These are phyloP conservation scores for Cytospora schulzeri DNA, from an alignment of 2,329 filamentous ascomycete genomes.

Conservation along the genomic window DNA sequence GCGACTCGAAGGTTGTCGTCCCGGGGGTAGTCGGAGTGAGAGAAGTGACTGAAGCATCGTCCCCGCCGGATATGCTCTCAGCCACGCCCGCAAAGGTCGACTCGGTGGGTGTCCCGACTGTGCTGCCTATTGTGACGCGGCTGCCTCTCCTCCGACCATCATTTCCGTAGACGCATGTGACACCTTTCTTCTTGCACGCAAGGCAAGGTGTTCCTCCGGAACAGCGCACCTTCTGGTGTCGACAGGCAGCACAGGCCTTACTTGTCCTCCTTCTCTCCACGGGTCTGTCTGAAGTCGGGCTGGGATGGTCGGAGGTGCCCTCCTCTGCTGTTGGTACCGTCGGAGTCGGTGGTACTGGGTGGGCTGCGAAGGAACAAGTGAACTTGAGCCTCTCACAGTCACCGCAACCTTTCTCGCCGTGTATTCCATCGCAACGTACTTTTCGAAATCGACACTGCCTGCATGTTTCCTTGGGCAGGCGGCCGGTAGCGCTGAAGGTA, in stretches of 20 bases:
- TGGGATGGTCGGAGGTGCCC: slow-evolving; percentile 11
- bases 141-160: slow-evolving; percentile 20
- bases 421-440: slow-evolving; percentile 22
- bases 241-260: slow-evolving; percentile 25
- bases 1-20: slow-evolving; percentile 9
- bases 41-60: slow-evolving; percentile 21
- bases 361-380: slow-evolving; percentile 22
- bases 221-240: slow-evolving; percentile 26
- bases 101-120: slow-evolving; percentile 21
- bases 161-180: slow-evolving; percentile 20
- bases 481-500: slow-evolving; percentile 27
- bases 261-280: slow-evolving; percentile 26
- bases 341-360: slow-evolving; percentile 22
- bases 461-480: slow-evolving; percentile 26
- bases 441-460: slow-evolving; percentile 27
- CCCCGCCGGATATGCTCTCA: slow-evolving; percentile 10
- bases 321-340: slow-evolving; percentile 3
- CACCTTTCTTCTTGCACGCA: slow-evolving; percentile 25
- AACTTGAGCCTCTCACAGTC: slow-evolving; percentile 27
- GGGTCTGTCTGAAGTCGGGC: slow-evolving; percentile 19
- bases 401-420: slow-evolving; percentile 22
- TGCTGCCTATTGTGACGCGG: slow-evolving; percentile 6
- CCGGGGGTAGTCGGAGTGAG: slow-evolving; percentile 21
- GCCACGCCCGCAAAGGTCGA: slow-evolving; percentile 1
- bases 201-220: slow-evolving; percentile 22